Conservation (phyloP, 148 eudicot genomes). For the Arctostaphylos glauca region DNA sequence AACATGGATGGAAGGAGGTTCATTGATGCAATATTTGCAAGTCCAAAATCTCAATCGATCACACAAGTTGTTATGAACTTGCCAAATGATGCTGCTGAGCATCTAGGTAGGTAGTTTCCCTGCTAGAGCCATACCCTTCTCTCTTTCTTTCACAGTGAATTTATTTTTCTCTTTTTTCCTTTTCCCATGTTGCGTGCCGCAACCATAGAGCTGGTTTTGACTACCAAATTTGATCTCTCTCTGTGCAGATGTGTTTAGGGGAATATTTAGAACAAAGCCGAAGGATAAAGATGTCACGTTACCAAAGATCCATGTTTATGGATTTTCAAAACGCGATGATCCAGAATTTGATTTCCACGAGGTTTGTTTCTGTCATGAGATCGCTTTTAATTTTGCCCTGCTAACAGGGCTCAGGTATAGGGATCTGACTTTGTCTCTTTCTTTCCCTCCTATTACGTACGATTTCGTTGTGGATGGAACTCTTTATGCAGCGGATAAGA, state of each 20-base stretch:
- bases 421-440: background rate
- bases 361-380: conserved; percentile 38
- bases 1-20: conserved; percentile 98
- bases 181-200: background rate
- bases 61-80: conserved; percentile 97
- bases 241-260: conserved; percentile 65
- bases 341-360: conserved; percentile 89
- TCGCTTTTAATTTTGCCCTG: background rate
- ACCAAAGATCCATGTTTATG: conserved; percentile 84
- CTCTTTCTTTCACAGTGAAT: background rate
- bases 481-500: conserved; percentile 59
- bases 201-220: background rate
- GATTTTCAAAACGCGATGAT: conserved; percentile 88
- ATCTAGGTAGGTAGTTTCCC: conserved; percentile 53
- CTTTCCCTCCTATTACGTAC: background rate
- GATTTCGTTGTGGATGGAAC: background rate
- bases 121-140: background rate
- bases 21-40: conserved; percentile 60
- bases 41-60: conserved; percentile 41
- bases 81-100: conserved; percentile 82
- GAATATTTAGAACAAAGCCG: conserved; percentile 47
- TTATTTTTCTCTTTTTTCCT: background rate
- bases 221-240: background rate
- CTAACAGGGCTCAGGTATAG: background rate
- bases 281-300: conserved; percentile 33